Evolutionary conservation across 257 asterid genomes (phyloP), one percentile per base, ranked within the genome.

Genomic region (Solanum rostratum): DNA sequence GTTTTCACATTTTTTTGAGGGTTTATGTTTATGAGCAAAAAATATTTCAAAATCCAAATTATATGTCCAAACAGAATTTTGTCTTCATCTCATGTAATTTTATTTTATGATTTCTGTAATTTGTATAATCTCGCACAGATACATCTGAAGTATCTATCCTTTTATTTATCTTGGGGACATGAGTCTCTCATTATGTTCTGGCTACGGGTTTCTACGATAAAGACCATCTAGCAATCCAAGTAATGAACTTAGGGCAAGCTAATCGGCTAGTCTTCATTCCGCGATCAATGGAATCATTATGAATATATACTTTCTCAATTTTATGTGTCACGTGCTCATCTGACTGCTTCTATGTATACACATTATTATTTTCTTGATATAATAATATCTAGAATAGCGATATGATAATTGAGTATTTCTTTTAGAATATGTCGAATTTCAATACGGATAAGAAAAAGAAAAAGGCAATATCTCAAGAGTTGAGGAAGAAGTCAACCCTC

Each of bases 331-430:
- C 2, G 0, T 22, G 22, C 10, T 54, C 3, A 15, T 53, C 2
- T 1, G 3, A 60, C 11, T 60, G 18, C 3, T 60, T 10, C 10
- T 5, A 60, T 0, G 7, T 24, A 11, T 6, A 60, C 1, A 60
- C 22, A 1, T 0, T 20, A 20, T 10, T 24, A 1, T 5, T 60
- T 5, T 2, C 1, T 2, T 1, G 24, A 5, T 24, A 5, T 0
- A 22, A 22, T 3, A 24, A 60, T 22, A 11, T 5, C 2, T 55
- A 9, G 10, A 4, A 1, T 3, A 8, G 1, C 20, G 8, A 0
- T 20, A 6, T 0, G n/a, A 8, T 20, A 4, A 1, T 9, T 55
- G 27, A 20, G 6, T 33, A 3, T 33, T 30, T 22, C 62, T 55
- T 19, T 19, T 20, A 55, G 12, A 53, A 53, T 18, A 0, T 16